Evolutionary conservation across 805 yeast species (phyloP).

Genomic region (Saccharomycopsis babjevae): DNA sequence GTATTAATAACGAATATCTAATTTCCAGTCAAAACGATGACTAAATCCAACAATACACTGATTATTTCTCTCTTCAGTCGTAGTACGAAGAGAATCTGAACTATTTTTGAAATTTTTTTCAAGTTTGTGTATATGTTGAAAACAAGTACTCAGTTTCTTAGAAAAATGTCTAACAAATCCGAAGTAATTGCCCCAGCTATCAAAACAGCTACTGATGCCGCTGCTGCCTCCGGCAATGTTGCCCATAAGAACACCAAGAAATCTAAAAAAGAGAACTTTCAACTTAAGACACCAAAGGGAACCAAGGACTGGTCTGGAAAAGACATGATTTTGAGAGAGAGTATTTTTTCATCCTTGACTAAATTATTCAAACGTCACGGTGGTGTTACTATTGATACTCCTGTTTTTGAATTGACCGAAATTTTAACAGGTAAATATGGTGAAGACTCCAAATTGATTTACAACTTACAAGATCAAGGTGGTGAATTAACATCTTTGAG

Average conservation of each 20-base stretch:
- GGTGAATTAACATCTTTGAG: slow-evolving; percentile 94
- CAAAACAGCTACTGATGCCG: slow-evolving; percentile 7
- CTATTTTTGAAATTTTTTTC: neutral
- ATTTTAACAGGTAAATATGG: slow-evolving; percentile 96
- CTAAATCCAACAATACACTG: neutral
- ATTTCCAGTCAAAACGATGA: neutral
- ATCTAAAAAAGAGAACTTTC: slow-evolving; percentile 48
- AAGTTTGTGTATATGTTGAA: neutral
- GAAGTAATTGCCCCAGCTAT: slow-evolving; percentile 1
- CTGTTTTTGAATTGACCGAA: slow-evolving; percentile 93
- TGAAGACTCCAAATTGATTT: slow-evolving; percentile 93
- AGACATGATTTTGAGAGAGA: slow-evolving; percentile 93
- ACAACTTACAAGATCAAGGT: slow-evolving; percentile 96
- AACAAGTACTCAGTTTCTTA: neutral
- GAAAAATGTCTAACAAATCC: slow-evolving; percentile 15
- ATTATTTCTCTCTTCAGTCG: no score
- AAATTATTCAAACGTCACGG: slow-evolving; percentile 87
- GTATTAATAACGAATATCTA: no score
- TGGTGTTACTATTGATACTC: slow-evolving; percentile 96
- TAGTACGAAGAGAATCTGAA: no score
- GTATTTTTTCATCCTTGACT: slow-evolving; percentile 65
- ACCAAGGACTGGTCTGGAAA: slow-evolving; percentile 98
- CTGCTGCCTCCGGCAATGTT: slow-evolving; percentile 18
- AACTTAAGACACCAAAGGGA: slow-evolving; percentile 92
- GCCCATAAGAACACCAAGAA: slow-evolving; percentile 18